A percentile compares a stretch with the other conserved stretches of the same genome.
Conservation (phyloP, 2,329 filamentous ascomycete genomes). For the Dryadomyces sulphureus region DNA sequence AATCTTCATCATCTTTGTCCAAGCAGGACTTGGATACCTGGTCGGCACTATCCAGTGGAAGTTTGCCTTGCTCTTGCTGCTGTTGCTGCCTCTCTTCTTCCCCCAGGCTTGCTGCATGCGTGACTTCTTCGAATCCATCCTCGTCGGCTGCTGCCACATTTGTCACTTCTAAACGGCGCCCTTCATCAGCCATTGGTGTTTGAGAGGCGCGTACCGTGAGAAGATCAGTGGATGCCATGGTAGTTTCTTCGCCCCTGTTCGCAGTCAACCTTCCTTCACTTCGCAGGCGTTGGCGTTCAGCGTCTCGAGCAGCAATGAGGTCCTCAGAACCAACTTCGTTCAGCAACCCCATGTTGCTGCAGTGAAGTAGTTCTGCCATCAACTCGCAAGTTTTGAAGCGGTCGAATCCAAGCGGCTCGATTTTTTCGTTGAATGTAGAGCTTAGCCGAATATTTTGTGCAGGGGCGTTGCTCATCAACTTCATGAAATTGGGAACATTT, state of each 20-base stretch:
- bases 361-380: conserved; percentile 94
- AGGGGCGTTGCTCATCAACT: conserved; percentile 64
- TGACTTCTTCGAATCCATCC: conserved; percentile 88
- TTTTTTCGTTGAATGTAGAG: conserved; percentile 79
- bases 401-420: conserved; percentile 92
- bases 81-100: conserved; percentile 27
- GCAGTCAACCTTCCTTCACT: conserved; percentile 58
- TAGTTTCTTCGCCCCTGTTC: conserved; percentile 22
- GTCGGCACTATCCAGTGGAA: conserved; percentile 16
- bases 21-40: conserved; percentile 21
- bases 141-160: conserved; percentile 59
- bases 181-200: conserved; percentile 40
- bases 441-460: conserved; percentile 60
- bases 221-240: conserved; percentile 41
- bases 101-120: conserved; percentile 50
- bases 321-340: conserved; percentile 87
- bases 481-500: conserved; percentile 89
- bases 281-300: conserved; percentile 66
- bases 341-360: conserved; percentile 93
- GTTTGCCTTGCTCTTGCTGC: conserved; percentile 21
- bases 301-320: conserved; percentile 65
- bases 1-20: conserved; percentile 54
- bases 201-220: conserved; percentile 43
- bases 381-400: conserved; percentile 97
- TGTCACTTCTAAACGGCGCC: conserved; percentile 59